Base-by-base conservation (phyloP, 768 basidiomycete genomes). In the Kwoniella shandongensis region DNA sequence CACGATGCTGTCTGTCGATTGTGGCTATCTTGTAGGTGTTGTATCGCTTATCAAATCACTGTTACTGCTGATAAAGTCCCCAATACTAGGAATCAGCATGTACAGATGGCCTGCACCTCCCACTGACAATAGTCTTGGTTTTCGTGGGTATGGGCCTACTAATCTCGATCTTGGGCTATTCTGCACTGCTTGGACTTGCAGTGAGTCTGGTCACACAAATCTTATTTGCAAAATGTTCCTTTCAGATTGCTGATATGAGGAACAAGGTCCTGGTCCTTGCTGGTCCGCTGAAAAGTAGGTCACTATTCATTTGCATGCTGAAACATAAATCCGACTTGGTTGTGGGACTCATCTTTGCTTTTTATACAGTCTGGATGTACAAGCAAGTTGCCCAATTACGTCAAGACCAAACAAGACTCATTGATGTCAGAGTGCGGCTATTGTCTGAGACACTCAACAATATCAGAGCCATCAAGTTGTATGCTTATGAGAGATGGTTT, bases 361-460 rank as follows among this genome's bases (percentile, higher is more conserved):
- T n/a, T n/a, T n/a, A n/a, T 6, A 11, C 30, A 64, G 67, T 50
- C 26, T 53, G 62, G 57, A 62, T 69, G 59, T 66, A 67, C 46
- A 59, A 47, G 13, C 58, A 44, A 1, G 63, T 74, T 59, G 57
- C 62, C 27, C 59, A 48, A 5, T 65, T 68, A 23, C 26, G 22
- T 69, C 75, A 74, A 48, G 69, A 54, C 5, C 73, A 76, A 54
- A 59, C 87, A 48, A 80, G 82, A 62, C 80, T 86, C 56, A 86
- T 86, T 4, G 88, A 89, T 63, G 79, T 79, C 47, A 81, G 87
- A 13, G 83, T 88, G 11, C 78, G 86, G 13, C 78, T 87, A 22
- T 81, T 83, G 0, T 84, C 82, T 0, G 88, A 88, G 74, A 81
- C 87, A 1, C 75, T 89, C 15, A 84, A 85, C 71, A 84, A 84